Evolutionary conservation across 2,329 filamentous ascomycete species (phyloP).

Genomic region (Pseudohalonectria lignicola): DNA sequence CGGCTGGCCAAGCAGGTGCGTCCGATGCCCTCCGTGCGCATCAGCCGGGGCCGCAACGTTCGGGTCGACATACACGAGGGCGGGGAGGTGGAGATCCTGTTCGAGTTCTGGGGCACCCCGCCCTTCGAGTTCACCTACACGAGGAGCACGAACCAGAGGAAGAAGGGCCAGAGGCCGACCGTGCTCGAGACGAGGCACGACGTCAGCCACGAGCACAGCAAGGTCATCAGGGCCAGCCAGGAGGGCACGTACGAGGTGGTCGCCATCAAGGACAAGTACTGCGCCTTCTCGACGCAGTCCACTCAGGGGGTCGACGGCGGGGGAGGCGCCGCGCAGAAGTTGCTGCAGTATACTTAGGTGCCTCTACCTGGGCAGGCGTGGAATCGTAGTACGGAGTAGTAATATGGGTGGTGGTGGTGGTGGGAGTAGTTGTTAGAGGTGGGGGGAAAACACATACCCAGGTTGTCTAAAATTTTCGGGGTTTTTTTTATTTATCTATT

Average conservation of each 20-base stretch:
- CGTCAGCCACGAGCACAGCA: conserved; percentile 67
- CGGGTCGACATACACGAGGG: conserved; percentile 95
- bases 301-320: conserved; percentile 20
- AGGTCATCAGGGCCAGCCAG: conserved; percentile 74
- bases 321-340: conserved; percentile 26
- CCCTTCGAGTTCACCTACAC: conserved; percentile 98
- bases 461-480: no score
- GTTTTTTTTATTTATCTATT: no score
- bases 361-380: no score
- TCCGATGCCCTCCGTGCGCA: conserved; percentile 80
- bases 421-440: background rate
- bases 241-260: conserved; percentile 98
- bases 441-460: background rate
- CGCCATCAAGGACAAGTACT: conserved; percentile 87
- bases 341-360: conserved; percentile 19
- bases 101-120: conserved; percentile 90
- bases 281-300: conserved; percentile 70
- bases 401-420: background rate
- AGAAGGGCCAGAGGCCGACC: conserved; percentile 64
- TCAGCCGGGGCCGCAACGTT: conserved; percentile 71
- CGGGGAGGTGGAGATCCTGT: conserved; percentile 82
- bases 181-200: conserved; percentile 89
- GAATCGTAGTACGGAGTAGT: no score
- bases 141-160: conserved; percentile 69
- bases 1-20: conserved; percentile 78